Base-by-base conservation (phyloP, 106 monocot genomes). In the Phalaenopsis aphrodite region DNA sequence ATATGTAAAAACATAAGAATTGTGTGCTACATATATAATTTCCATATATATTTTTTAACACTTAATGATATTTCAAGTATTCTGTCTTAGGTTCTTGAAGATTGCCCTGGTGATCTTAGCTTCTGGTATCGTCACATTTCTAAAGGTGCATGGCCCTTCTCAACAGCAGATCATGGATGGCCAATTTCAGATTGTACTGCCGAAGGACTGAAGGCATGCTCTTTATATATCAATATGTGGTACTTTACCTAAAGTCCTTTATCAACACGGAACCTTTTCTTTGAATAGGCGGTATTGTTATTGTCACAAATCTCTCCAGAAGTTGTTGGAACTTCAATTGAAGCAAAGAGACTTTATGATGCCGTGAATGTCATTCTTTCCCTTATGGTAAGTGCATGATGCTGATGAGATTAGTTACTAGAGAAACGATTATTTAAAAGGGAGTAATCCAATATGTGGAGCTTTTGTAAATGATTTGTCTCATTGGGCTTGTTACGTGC, bases 111-210 rank as follows among this genome's bases (percentile, higher is more conserved):
- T 42, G 86, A 97, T 76, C 87, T 92, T 69, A 88, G 79, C 84
- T 86, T 79, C 55, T 98, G 97, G 97, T 93, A 99, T 69, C 92
- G 98, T 4, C 89, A 92, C 78, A 96, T 91, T 75, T 91, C 95
- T 36, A 93, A 93, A 87, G 95, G 95, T 82, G 93, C 93, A 46
- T 93, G 95, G 95, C 87, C 95, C 15, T 91, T 93, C 78, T 96
- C 95, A 55, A 93, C 93, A 46, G 88, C 77, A 55, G 95, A 96
- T 87, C 91, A 93, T 76, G 93, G 95, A 76, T 96, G 95, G 95
- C 88, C 87, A 36, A 86, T 91, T 82, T 93, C 95, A 83, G 95
- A 96, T 81, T 93, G 93, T 65, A 93, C 95, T 43, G 78, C 91
- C 37, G 95, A 89, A 90, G 93, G 93, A 81, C 76, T 95, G 19